A percentile compares a stretch with the other conserved stretches of the same genome.
Conservation (phyloP, 1,139 yeast genomes). For the Arxiozyma bovina region DNA sequence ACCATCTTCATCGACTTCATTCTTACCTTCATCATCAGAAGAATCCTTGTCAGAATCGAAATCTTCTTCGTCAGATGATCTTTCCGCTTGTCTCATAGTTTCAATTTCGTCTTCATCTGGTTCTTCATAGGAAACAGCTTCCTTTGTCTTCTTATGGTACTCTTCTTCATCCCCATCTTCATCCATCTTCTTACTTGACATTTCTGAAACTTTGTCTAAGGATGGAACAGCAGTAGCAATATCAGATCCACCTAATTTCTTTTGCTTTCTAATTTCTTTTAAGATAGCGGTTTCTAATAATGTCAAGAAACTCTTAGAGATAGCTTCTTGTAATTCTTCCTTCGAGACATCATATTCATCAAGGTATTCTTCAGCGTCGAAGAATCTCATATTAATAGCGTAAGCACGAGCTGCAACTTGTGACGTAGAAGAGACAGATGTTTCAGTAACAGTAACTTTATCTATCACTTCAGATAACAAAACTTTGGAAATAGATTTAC, state of each 20-base stretch:
- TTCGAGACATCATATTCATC: slow-evolving; percentile 82
- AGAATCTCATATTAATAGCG: slow-evolving; percentile 65
- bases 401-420: slow-evolving; percentile 60
- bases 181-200: slow-evolving; percentile 30
- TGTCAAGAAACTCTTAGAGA: slow-evolving; percentile 56
- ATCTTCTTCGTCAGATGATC: slow-evolving; percentile 54
- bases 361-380: slow-evolving; percentile 66
- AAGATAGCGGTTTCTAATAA: slow-evolving; percentile 63
- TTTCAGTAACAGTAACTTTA: slow-evolving; percentile 77
- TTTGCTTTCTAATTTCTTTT: slow-evolving; percentile 79
- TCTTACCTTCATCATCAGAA: slow-evolving; percentile 35
- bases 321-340: slow-evolving; percentile 64
- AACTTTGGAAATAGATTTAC: slow-evolving; percentile 82
- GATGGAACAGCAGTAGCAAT: slow-evolving; percentile 70
- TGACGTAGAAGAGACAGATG: slow-evolving; percentile 52
- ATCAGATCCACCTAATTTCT: slow-evolving; percentile 47
- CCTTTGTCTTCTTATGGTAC: slow-evolving; percentile 55
- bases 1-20: slow-evolving; percentile 33
- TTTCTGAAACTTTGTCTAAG: slow-evolving; percentile 36
- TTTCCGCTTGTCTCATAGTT: slow-evolving; percentile 75
- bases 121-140: slow-evolving; percentile 85
- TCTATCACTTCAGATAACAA: slow-evolving; percentile 84
- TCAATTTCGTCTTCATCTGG: slow-evolving; percentile 92
- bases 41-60: slow-evolving; percentile 34
- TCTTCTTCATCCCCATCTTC: slow-evolving; percentile 68